Evolutionary conservation across 129 eudicot genomes (phyloP), one percentile per base, ranked within the genome.

Genomic region (Logfia minima): DNA sequence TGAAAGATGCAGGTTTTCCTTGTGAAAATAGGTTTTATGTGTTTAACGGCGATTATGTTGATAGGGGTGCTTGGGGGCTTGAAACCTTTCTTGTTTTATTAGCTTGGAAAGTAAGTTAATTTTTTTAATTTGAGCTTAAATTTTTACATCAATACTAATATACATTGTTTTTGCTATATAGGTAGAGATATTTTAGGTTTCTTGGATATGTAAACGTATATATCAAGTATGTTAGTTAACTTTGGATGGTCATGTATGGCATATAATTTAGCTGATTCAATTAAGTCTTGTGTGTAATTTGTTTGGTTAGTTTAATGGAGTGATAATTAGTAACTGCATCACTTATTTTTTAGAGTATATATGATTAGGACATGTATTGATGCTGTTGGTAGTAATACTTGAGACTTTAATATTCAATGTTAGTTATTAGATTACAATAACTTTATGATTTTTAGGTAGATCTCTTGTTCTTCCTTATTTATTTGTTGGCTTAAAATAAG

Each of bases 21-120:
- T 72, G 77, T 60, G 92, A 91, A 3, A 84, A 94, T 76, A 80
- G 93, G 62, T 75, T 89, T 17, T 94, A 83, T 78, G 98, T 94
- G 66, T 94, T 94, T 69, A 94, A 94, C 83, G 98, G 98, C 13
- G 98, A 94, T 89, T 94, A 94, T 84, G 98, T 94, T 28, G 98
- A 94, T 74, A 75, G 98, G 72, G 98, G 98, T 16, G 98, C 98
- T 67, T 94, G 98, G 98, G 98, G 98, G 0, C 93, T 94, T 72
- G 98, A 94, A 76, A 92, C 96, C 6, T 94, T 89, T 32, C 76
- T 94, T 10, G 60, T 89, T 10, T 60, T 94, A 48, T 71, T 94
- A 61, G 93, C 97, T 80, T 94, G 98, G 98, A 94, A 94, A 93
- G 98, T 94, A 85, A 74, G 80, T 81, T 2, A 34, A 29, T 16